Evolutionary conservation across 257 asterid genomes (phyloP), one percentile per base, ranked within the genome.

Genomic region (Nicotiana undulata): DNA sequence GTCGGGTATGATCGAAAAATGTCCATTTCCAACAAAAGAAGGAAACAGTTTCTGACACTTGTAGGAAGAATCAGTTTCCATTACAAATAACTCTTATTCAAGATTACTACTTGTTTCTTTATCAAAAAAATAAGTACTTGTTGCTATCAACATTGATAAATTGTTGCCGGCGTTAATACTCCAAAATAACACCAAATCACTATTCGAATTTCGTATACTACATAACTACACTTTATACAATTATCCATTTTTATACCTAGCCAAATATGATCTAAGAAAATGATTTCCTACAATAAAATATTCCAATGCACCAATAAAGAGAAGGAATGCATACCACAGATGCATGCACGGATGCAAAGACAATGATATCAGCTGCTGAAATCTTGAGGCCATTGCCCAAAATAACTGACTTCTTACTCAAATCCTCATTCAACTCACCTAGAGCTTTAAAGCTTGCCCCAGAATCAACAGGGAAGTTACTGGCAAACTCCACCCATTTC

Each of bases 361-460:
- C 93, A 79, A 91, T 75, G 76, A 88, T 85, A 89, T 95, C 99
- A 20, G 97, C 93, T 16, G 85, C 89, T 61, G 97, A 86, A 29
- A 89, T 91, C 68, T 55, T 89, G 64, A 89, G 76, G 12, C 97
- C 97, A 77, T 83, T 80, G 82, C 97, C 95, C 80, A 82, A 6
- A 46, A 93, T 22, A 86, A 92, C 97, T 28, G 97, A 85, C 80
- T 90, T 91, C 20, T 91, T 86, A 83, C 79, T 53, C 90, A 96
- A 86, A 52, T 90, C 95, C 34, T 89, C 97, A 80, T 92, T 94
- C 87, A 95, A 84, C 64, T 85, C 90, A 58, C 60, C 52, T 63
- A 96, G 94, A 82, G 85, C 80, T 86, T 90, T 84, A 12, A 72
- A 24, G 81, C 76, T 61, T 17, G 79, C 49, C 65, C 55, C 85